Evolutionary conservation across 2,329 filamentous ascomycete genomes (phyloP).

Genomic region (Xylaria sp.): DNA sequence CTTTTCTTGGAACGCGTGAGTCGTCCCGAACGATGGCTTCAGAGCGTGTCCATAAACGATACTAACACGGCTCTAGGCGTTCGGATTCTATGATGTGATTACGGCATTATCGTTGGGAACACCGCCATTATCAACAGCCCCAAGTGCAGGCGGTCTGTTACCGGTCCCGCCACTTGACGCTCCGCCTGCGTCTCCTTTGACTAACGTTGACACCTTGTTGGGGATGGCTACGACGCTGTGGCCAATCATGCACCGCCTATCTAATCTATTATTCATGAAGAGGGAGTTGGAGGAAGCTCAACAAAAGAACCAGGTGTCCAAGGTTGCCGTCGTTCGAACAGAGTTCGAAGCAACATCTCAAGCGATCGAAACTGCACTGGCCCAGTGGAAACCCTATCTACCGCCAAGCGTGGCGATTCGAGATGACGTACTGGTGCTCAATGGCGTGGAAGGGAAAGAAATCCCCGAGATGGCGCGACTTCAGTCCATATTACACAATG

Average conservation of each 20-base stretch:
- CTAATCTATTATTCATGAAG: conserved; percentile 64
- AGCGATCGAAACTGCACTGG: conserved; percentile 65
- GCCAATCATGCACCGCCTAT: conserved; percentile 71
- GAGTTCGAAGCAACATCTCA: conserved; percentile 63
- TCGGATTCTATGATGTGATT: conserved; percentile 73
- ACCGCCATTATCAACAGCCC: conserved; percentile 63
- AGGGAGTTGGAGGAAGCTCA: conserved; percentile 60
- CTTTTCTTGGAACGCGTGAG: conserved; percentile 68
- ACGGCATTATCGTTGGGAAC: conserved; percentile 70
- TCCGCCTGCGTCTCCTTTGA: conserved; percentile 56
- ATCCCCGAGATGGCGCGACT: conserved; percentile 55
- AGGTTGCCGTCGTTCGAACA: conserved; percentile 59
- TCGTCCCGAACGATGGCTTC: conserved; percentile 4
- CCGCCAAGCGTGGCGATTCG: conserved; percentile 53
- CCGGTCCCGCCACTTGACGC: conserved; percentile 60
- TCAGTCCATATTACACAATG: conserved; percentile 67
- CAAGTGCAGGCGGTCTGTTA: conserved; percentile 58
- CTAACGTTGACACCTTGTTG: conserved; percentile 67
- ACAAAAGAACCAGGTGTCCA: conserved; percentile 54
- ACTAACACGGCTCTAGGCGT: conserved; percentile 59
- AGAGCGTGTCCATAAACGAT: neutral
- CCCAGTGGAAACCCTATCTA: conserved; percentile 65
- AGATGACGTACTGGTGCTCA: conserved; percentile 41
- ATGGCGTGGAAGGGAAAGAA: conserved; percentile 35
- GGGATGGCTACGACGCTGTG: conserved; percentile 71